A percentile compares a stretch with the other conserved stretches of the same genome.
Evolutionary conservation across 768 basidiomycete genomes (phyloP).

Genomic region (Collybia sp.): DNA sequence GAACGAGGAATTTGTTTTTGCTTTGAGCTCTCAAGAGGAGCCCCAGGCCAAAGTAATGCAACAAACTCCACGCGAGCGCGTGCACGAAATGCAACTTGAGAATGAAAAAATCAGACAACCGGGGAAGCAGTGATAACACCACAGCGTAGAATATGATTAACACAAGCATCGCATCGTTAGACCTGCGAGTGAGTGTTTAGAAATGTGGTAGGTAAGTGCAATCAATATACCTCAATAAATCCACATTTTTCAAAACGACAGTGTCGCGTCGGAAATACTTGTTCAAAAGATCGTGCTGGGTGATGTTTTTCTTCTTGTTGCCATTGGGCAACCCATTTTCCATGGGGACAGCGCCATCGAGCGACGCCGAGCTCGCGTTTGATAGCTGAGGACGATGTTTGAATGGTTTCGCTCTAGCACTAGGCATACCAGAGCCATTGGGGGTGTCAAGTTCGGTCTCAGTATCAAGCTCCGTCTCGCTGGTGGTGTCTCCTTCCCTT

Average conservation of each 20-base stretch:
- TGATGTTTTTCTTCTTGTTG: constrained; percentile 29
- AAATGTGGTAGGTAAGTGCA: constrained; percentile 5
- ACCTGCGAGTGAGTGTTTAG: constrained; percentile 37
- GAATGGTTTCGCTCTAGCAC: constrained; percentile 13
- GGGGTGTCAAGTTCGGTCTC: constrained; percentile 53
- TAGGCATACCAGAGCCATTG: constrained; percentile 3
- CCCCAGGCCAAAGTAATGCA: constrained; percentile 89
- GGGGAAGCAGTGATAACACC: constrained; percentile 54
- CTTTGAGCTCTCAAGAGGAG: constrained; percentile 81
- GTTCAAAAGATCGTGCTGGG: constrained; percentile 87
- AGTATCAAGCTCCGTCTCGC: constrained; percentile 65
- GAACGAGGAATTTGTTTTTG: constrained; percentile 81
- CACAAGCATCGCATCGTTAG: constrained; percentile 79
- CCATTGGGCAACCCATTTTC: constrained; percentile 8
- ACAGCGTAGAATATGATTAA: constrained; percentile 70
- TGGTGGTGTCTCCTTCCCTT: constrained; percentile 71
- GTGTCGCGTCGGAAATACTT: constrained; percentile 89
- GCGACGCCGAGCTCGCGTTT: constrained; percentile 27
- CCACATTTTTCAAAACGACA: constrained; percentile 75
- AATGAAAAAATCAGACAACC: constrained; percentile 38
- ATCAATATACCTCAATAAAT: constrained; percentile 66
- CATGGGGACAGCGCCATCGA: constrained; percentile 11
- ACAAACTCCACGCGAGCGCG: constrained; percentile 78
- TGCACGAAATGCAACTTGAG: constrained; percentile 77
- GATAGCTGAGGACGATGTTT: constrained; percentile 28